Evolutionary conservation across 352 stramenopile genomes (phyloP).

Genomic region (Phytopythium ostracodes): DNA sequence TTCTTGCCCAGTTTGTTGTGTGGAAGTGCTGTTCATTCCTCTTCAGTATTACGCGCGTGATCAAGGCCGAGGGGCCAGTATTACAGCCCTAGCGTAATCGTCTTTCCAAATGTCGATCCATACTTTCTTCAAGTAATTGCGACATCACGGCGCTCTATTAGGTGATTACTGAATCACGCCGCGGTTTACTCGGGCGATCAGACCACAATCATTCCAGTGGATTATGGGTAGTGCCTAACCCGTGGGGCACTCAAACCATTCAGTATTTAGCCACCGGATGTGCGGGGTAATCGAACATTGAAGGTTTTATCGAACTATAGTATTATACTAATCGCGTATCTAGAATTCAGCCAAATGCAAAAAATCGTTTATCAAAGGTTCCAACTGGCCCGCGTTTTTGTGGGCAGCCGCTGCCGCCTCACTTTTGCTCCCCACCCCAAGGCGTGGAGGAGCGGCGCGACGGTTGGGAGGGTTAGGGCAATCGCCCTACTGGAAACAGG

Average conservation of each 20-base stretch:
- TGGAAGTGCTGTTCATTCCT: not conserved
- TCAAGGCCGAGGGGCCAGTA: not conserved
- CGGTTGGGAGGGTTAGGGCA: not conserved
- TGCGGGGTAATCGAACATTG: not conserved
- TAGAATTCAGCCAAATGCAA: not conserved
- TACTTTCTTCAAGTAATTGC: constrained; percentile 3
- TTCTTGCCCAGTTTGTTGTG: not conserved
- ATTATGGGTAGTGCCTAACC: not conserved
- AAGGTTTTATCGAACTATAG: not conserved
- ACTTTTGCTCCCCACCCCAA: not conserved
- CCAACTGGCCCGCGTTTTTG: not conserved
- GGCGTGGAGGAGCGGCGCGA: not conserved
- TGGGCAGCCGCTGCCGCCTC: too few species aligned
- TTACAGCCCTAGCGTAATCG: not conserved
- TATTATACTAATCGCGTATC: not conserved
- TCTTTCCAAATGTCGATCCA: not conserved
- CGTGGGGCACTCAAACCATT: not conserved
- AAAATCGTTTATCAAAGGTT: not conserved
- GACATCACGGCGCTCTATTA: not conserved
- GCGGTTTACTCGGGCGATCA: not conserved
- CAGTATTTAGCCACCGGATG: not conserved
- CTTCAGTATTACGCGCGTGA: not conserved
- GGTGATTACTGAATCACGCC: not conserved
- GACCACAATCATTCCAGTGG: not conserved
- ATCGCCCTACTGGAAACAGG: not conserved